Percentiles rank a stretch among this genome's conserved stretches.
These are phyloP conservation scores for Parsonsia alboflavescens DNA, from an alignment of 257 asterid genomes.

Conservation along the genomic window DNA sequence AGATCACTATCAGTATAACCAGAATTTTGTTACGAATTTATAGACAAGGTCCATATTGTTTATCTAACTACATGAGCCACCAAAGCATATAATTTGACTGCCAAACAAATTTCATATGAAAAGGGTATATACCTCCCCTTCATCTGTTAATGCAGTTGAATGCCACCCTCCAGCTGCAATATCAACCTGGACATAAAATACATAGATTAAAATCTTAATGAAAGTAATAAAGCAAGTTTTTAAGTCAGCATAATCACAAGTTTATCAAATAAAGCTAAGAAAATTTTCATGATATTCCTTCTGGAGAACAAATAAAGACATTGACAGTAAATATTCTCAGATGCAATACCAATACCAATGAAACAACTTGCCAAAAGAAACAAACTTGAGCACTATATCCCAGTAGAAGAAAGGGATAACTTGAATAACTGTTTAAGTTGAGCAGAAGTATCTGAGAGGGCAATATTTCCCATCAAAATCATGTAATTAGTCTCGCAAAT, in stretches of 20 bases:
- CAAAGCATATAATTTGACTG: neutral
- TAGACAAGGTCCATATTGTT: neutral
- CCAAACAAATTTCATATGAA: neutral
- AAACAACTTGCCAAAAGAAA: neutral
- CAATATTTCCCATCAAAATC: neutral
- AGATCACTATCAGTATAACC: neutral
- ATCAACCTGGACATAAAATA: slow-evolving; percentile 56
- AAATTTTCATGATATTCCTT: neutral
- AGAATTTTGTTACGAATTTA: neutral
- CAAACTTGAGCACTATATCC: neutral
- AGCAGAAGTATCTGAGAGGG: neutral
- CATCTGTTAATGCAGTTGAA: slow-evolving; percentile 89
- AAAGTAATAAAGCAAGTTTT: neutral
- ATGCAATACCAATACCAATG: neutral
- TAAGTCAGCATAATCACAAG: neutral
- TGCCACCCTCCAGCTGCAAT: slow-evolving; percentile 99
- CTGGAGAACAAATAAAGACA: neutral
- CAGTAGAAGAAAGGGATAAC: neutral
- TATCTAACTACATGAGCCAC: neutral
- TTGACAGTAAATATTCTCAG: neutral
- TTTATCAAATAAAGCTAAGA: neutral
- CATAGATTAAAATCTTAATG: neutral
- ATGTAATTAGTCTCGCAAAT: neutral
- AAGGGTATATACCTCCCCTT: slow-evolving; percentile 67
- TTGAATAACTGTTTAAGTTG: neutral